Evolutionary conservation across 2,329 filamentous ascomycete genomes (phyloP).

Genomic region (Fusarium ramigenum): DNA sequence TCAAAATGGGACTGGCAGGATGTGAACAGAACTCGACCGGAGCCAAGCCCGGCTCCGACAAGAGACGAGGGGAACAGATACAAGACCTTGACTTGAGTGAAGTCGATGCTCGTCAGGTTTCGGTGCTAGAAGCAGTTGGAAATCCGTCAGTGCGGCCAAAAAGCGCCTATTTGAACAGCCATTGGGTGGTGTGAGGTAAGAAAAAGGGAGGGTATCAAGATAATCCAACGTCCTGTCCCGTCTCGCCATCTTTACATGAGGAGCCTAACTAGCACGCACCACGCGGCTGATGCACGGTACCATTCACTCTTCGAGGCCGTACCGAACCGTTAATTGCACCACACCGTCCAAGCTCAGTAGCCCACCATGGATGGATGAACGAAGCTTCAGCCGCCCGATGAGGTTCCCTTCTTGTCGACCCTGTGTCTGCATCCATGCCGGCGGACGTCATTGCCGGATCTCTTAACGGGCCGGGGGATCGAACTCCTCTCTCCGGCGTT

Average conservation of each 20-base stretch:
- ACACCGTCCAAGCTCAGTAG: slow-evolving; percentile 27
- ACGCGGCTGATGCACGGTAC: slow-evolving; percentile 29
- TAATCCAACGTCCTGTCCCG: slow-evolving; percentile 29
- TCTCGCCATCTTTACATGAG: slow-evolving; percentile 25
- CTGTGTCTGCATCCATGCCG: slow-evolving; percentile 21
- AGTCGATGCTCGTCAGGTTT: slow-evolving; percentile 33
- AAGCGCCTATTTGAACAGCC: slow-evolving; percentile 8
- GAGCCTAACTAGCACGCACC: slow-evolving; percentile 29
- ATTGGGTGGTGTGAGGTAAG: slow-evolving; percentile 32
- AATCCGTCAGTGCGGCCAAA: slow-evolving; percentile 33
- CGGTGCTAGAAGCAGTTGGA: slow-evolving; percentile 33
- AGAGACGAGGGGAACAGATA: slow-evolving; percentile 41
- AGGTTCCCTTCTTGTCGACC: slow-evolving; percentile 17
- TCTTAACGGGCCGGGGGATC: slow-evolving; percentile 33
- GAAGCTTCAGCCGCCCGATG: slow-evolving; percentile 8
- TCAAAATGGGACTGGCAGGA: slow-evolving; percentile 44
- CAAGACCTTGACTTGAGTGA: slow-evolving; percentile 32
- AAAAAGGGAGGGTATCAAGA: slow-evolving; percentile 39
- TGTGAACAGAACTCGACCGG: slow-evolving; percentile 44
- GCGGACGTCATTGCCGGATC: slow-evolving; percentile 34
- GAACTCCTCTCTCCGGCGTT: slow-evolving; percentile 22
- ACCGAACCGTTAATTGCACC: slow-evolving; percentile 22
- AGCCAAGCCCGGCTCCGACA: slow-evolving; percentile 45
- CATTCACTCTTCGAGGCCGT: slow-evolving; percentile 8
- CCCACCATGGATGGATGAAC: slow-evolving; percentile 1